A percentile compares a stretch with the other conserved stretches of the same genome.
phyloP scores from a whole-genome alignment of 129 eudicot genomes.

The Apium graveolens region DNA sequence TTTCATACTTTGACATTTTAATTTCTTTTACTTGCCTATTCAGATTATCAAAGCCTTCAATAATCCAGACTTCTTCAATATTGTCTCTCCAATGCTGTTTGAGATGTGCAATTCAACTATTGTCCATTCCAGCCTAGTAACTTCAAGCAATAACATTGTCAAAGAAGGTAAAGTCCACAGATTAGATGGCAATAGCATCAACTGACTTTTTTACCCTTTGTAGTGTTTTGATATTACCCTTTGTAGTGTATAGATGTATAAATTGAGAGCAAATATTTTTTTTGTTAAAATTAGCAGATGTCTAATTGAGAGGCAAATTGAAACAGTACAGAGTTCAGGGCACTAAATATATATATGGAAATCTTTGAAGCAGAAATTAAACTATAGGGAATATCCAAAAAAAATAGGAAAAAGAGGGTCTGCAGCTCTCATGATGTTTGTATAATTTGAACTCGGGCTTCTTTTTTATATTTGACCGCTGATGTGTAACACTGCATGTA shows the following conservation, averaged over 20 bases:
- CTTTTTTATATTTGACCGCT: background rate
- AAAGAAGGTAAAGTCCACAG: slow-evolving; percentile 40
- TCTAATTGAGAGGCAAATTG: too few relatives aligned
- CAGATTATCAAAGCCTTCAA: slow-evolving; percentile 80
- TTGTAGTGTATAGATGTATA: too few relatives aligned
- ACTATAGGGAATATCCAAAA: background rate
- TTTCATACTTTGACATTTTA: background rate
- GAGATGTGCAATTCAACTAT: slow-evolving; percentile 52
- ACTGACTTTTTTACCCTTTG: background rate
- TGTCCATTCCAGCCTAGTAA: slow-evolving; percentile 27
- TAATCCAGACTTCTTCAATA: slow-evolving; percentile 61
- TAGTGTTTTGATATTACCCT: background rate
- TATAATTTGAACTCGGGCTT: background rate
- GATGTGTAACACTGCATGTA: background rate
- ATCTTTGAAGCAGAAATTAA: background rate
- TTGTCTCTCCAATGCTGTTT: slow-evolving; percentile 54
- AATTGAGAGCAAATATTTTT: too few relatives aligned
- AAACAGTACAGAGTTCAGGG: background rate
- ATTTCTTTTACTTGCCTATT: background rate
- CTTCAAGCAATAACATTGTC: slow-evolving; percentile 31
- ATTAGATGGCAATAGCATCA: background rate
- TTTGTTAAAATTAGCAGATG: too few relatives aligned
- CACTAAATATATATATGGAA: background rate
- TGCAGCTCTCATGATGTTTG: background rate
- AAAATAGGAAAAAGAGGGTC: background rate